A percentile compares a stretch with the other conserved stretches of the same genome.
These are phyloP conservation scores for Ophiostoma triangulosporum DNA, from an alignment of 2,329 filamentous ascomycete genomes.

Conservation along the genomic window DNA sequence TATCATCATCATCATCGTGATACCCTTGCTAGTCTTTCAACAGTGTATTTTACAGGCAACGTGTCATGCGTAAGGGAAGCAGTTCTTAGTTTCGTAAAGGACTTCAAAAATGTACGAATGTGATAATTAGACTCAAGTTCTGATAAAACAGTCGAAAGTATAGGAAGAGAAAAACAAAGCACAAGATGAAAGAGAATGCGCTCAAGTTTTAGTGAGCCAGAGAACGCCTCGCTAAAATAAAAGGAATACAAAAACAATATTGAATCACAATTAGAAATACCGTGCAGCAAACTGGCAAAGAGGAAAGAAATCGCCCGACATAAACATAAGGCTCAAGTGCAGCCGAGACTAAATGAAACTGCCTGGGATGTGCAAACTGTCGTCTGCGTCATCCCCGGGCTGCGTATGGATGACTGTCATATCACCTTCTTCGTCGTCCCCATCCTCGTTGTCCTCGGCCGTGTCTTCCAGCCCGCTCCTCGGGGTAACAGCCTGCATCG, in stretches of 20 bases:
- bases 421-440: conserved; percentile 14
- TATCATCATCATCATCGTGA: no score
- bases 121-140: no score
- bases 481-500: conserved; percentile 39
- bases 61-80: no score
- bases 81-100: no score
- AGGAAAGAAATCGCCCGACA: not conserved
- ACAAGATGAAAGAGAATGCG: no score
- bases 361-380: not conserved
- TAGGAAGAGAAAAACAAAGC: not conserved
- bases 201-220: not conserved
- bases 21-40: no score
- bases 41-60: no score
- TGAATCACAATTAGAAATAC: no score
- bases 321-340: not conserved
- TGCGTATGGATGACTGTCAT: conserved; percentile 18
- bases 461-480: conserved; percentile 25
- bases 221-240: not conserved
- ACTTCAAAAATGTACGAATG: no score
- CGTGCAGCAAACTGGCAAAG: not conserved
- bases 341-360: not conserved
- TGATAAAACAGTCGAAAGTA: no score
- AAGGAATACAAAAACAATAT: not conserved
- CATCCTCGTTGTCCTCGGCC: conserved; percentile 1
- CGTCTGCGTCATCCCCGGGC: conserved; percentile 10